Conservation (phyloP, 2,329 filamentous ascomycete species). For the Fusarium haematococcum region DNA sequence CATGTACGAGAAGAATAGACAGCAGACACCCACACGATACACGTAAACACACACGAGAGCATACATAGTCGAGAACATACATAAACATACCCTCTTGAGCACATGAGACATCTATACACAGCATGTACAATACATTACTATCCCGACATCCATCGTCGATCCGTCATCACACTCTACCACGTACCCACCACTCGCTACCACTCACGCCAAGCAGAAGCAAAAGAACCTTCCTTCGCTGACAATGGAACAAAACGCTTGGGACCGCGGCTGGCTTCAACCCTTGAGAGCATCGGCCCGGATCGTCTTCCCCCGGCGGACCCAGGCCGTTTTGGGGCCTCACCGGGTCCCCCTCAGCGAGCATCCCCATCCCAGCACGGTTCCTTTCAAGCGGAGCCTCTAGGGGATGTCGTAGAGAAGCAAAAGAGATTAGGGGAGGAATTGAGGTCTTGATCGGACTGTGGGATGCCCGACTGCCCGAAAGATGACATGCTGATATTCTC, state of each 20-base stretch:
- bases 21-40: not conserved
- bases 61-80: not conserved
- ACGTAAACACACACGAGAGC: not conserved
- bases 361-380: slow-evolving; percentile 27
- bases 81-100: too few relatives aligned
- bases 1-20: not conserved
- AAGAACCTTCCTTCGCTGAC: slow-evolving; percentile 30
- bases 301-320: slow-evolving; percentile 43
- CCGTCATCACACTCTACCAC: not conserved
- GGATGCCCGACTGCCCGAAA: not conserved
- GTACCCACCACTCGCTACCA: slow-evolving; percentile 7
- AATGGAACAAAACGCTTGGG: slow-evolving; percentile 36
- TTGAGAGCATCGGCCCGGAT: slow-evolving; percentile 44
- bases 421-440: slow-evolving; percentile 2
- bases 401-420: not conserved
- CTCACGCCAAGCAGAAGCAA: slow-evolving; percentile 24
- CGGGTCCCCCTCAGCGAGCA: slow-evolving; percentile 17
- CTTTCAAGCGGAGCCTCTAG: slow-evolving; percentile 33
- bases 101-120: not conserved
- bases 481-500: not conserved
- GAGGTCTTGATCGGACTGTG: not conserved
- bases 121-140: too few relatives aligned
- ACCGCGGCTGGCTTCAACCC: slow-evolving; percentile 41
- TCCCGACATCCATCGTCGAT: slow-evolving; percentile 25
- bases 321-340: slow-evolving; percentile 24